Evolutionary conservation across 2,329 filamentous ascomycete genomes (phyloP).

Genomic region (Apiospora pterosperma): DNA sequence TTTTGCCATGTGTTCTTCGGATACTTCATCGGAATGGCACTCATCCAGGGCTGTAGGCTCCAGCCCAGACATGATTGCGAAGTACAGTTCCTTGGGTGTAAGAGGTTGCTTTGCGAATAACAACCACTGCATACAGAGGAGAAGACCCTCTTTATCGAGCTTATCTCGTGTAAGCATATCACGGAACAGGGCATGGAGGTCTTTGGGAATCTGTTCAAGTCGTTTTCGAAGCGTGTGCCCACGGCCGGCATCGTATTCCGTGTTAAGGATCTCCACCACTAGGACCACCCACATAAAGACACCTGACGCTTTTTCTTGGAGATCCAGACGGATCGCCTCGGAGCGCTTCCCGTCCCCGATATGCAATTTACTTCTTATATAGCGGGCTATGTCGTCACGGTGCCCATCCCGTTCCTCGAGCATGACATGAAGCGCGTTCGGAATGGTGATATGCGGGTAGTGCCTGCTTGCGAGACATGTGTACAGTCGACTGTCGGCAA

Average conservation of each 20-base stretch:
- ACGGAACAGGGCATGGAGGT: constrained; percentile 45
- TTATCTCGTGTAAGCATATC: constrained; percentile 49
- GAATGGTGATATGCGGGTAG: constrained; percentile 28
- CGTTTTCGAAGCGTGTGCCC: constrained; percentile 17
- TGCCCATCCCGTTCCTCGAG: constrained; percentile 32
- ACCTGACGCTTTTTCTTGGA: background rate
- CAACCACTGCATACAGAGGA: constrained; percentile 50
- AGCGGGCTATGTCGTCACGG: background rate
- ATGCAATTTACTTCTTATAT: background rate
- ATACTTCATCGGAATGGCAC: background rate
- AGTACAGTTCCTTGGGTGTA: constrained; percentile 40
- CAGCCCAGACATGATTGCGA: constrained; percentile 31
- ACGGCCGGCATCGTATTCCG: constrained; percentile 24
- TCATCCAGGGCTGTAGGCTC: background rate
- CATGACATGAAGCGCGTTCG: constrained; percentile 21
- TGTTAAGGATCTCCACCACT: constrained; percentile 35
- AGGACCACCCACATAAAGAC: background rate
- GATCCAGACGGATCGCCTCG: background rate
- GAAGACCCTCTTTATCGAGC: constrained; percentile 34
- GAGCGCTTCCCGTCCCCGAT: background rate
- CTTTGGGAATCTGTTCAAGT: constrained; percentile 32
- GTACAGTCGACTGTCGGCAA: constrained; percentile 15
- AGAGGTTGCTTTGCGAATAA: constrained; percentile 45
- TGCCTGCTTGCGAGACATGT: constrained; percentile 40
- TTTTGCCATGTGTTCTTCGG: background rate